Conservation (phyloP, 2,329 filamentous ascomycete species). For the Aureobasidium uvarum region DNA sequence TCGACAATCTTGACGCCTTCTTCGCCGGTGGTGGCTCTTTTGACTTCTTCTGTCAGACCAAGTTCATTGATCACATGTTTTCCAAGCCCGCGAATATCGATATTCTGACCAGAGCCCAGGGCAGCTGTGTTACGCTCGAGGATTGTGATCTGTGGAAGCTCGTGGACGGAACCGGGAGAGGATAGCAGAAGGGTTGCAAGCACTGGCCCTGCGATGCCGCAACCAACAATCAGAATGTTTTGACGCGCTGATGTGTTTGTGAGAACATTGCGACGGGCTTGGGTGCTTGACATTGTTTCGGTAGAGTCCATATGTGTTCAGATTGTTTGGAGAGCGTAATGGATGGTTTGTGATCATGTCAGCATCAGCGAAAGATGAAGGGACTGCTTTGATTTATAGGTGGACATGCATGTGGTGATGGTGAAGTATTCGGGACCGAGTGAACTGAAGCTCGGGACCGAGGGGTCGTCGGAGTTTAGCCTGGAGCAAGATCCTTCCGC, state of each 20-base stretch:
- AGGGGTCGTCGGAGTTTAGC: not conserved
- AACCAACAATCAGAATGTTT: constrained; percentile 41
- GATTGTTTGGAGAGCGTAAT: too few relatives aligned
- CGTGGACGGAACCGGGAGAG: constrained; percentile 33
- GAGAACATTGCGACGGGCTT: not conserved
- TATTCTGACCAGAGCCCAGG: constrained; percentile 45
- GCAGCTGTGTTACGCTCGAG: constrained; percentile 45
- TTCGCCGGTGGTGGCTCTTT: constrained; percentile 42
- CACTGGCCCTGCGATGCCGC: constrained; percentile 42
- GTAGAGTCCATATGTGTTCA: too few relatives aligned
- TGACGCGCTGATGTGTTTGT: not conserved
- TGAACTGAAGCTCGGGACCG: not conserved
- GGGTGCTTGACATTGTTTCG: constrained; percentile 32
- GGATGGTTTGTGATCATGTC: not conserved
- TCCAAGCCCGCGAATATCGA: constrained; percentile 48
- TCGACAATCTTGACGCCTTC: constrained; percentile 43
- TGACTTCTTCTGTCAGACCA: constrained; percentile 42
- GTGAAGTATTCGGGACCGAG: not conserved
- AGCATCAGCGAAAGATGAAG: not conserved
- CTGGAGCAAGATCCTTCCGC: not conserved
- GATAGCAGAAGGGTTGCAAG: constrained; percentile 42
- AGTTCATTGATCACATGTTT: constrained; percentile 45
- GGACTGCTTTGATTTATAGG: not conserved
- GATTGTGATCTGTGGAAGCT: constrained; percentile 42
- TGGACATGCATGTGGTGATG: not conserved